Conservation (phyloP, 2,329 filamentous ascomycete genomes). For the Arthroderma sp. region DNA sequence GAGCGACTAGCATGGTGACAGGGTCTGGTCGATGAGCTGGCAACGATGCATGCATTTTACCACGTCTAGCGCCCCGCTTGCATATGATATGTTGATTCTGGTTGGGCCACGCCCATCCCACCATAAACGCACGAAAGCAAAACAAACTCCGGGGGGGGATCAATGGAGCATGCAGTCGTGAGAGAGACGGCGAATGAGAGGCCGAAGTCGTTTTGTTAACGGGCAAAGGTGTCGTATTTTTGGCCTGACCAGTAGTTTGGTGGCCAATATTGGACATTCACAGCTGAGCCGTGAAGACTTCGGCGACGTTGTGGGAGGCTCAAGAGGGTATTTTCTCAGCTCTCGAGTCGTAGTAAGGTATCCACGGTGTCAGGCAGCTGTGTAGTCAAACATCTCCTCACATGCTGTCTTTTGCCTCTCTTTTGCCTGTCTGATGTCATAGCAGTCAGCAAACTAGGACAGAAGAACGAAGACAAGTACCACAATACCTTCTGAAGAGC, state of each 20-base stretch:
- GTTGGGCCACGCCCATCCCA: slow-evolving; percentile 4
- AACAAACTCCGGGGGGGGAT: slow-evolving; percentile 1
- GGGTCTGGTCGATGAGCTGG: slow-evolving; percentile 17
- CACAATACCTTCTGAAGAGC: no score
- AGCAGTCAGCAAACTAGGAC: neutral
- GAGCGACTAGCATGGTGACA: slow-evolving; percentile 12
- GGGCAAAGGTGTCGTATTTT: neutral
- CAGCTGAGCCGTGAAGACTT: neutral
- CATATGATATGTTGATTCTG: neutral
- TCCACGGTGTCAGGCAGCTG: neutral
- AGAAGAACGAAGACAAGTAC: no score
- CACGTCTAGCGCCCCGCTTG: slow-evolving; percentile 5
- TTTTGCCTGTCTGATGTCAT: neutral
- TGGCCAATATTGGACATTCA: slow-evolving; percentile 1
- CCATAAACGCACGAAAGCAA: slow-evolving; percentile 5
- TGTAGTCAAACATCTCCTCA: neutral
- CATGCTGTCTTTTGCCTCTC: neutral
- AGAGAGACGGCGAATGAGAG: neutral
- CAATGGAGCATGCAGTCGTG: neutral
- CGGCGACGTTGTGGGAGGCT: neutral
- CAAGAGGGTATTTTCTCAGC: neutral
- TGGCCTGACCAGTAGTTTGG: neutral
- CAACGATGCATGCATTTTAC: slow-evolving; percentile 17
- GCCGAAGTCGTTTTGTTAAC: neutral
- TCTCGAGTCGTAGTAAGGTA: neutral